Evolutionary conservation across 257 asterid species (phyloP), one percentile per base, ranked within the genome.

Genomic region (Salvia miltiorrhiza): DNA sequence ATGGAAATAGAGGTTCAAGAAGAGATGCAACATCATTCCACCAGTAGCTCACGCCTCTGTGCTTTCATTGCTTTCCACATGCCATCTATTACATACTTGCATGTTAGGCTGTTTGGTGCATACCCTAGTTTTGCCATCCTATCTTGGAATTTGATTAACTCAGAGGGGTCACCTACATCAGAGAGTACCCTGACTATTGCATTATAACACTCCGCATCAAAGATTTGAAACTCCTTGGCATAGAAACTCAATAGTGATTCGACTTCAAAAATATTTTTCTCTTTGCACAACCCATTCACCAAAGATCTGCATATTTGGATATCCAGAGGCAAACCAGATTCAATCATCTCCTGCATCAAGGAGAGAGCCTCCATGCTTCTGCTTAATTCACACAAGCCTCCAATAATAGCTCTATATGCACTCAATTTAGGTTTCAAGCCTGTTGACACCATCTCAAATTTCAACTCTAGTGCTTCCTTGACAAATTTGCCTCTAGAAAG

Each of bases 111-210:
- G 71, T 77, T 88, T 50, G 97, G 90, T 33, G 62, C 72, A 74
- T 76, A 92, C 5, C 96, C 96, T n/a, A 83, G 52, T 76, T 80
- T 88, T 37, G 80, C 79, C 96, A 93, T 86, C 81, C 83, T 81
- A 61, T 80, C 87, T 80, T 88, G 97, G 67, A 88, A 82, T 44
- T 76, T 78, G 70, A 84, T 84, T 49, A 80, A 69, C 70, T 74
- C 78, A 30, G 76, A 75, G 33, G 78, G 70, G 61, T 83, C 84
- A 30, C 85, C 83, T 39, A 83, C 86, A 75, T 78, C 82, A 20
- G 86, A 80, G 12, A 86, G 75, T 71, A 76, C 52, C 70, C 74
- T 74, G 65, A 76, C 65, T 66, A 90, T 70, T 47, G 78, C 69
- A 70, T 90, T 88, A 59, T 93, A 93, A 76, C 96, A 79, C 65